Evolutionary conservation across 2,329 filamentous ascomycete genomes (phyloP).

Genomic region (Arthrobotrys sinensis): DNA sequence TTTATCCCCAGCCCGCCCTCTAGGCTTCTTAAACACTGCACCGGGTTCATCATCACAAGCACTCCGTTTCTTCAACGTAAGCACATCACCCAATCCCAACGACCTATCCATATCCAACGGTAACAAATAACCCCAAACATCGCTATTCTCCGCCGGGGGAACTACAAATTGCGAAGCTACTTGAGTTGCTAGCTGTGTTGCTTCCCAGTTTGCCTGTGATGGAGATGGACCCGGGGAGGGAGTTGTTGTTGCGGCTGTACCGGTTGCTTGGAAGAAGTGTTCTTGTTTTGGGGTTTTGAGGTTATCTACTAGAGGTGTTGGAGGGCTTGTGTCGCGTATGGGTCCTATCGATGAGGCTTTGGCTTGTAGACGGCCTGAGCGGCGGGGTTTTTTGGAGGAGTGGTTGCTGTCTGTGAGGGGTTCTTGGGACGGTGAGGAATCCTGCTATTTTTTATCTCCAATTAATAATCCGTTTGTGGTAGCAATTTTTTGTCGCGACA

Average conservation of each 20-base stretch:
- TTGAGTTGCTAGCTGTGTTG: slow-evolving; percentile 72
- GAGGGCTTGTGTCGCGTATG: slow-evolving; percentile 76
- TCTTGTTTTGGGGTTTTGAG: slow-evolving; percentile 72
- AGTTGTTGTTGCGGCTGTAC: slow-evolving; percentile 76
- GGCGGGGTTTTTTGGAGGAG: slow-evolving; percentile 82
- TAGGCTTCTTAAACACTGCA: slow-evolving; percentile 68
- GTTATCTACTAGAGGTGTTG: slow-evolving; percentile 78
- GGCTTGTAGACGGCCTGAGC: slow-evolving; percentile 77
- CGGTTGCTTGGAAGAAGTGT: slow-evolving; percentile 72
- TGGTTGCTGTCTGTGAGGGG: slow-evolving; percentile 25
- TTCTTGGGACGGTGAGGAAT: slow-evolving; percentile 53
- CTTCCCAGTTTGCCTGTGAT: slow-evolving; percentile 72
- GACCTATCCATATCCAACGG: slow-evolving; percentile 79
- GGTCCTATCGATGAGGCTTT: slow-evolving; percentile 73
- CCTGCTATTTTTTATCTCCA: slow-evolving; percentile 16
- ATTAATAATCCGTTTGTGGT: not conserved
- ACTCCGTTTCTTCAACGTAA: slow-evolving; percentile 83
- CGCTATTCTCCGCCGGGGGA: slow-evolving; percentile 76
- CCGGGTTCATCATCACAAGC: slow-evolving; percentile 76
- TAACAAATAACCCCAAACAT: slow-evolving; percentile 95
- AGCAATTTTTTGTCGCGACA: not conserved
- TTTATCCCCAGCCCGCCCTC: slow-evolving; percentile 72
- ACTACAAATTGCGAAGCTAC: slow-evolving; percentile 85
- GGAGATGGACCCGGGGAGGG: slow-evolving; percentile 72
- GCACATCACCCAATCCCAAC: slow-evolving; percentile 71